Conservation (phyloP, 1,284 basidiomycete species). For the Ceratobasidium sp. region DNA sequence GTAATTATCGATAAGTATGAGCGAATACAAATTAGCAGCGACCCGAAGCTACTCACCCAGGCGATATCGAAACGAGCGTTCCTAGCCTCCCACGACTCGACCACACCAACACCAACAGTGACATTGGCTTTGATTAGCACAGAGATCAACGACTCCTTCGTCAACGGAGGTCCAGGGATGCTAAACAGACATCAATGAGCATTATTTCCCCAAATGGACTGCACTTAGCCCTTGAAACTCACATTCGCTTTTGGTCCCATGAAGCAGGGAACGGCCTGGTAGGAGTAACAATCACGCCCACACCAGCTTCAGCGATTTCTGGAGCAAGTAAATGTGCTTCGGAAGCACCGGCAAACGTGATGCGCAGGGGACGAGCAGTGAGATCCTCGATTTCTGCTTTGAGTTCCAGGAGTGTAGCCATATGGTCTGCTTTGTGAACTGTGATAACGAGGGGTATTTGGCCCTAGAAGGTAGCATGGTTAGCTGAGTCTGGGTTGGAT, state of each 20-base stretch:
- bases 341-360: conserved; percentile 72
- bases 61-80: conserved; percentile 76
- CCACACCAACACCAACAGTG: conserved; percentile 76
- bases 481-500: conserved; percentile 23
- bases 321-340: conserved; percentile 80
- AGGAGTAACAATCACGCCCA: conserved; percentile 78
- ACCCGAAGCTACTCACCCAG: conserved; percentile 62
- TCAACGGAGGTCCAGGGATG: conserved; percentile 79
- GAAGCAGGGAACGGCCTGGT: conserved; percentile 68
- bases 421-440: conserved; percentile 76
- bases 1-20: conserved; percentile 14
- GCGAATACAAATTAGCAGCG: too few relatives aligned
- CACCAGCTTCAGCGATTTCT: conserved; percentile 70
- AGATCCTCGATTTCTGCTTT: conserved; percentile 74
- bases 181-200: conserved; percentile 52
- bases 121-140: conserved; percentile 74
- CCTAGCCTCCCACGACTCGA: conserved; percentile 69
- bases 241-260: conserved; percentile 78
- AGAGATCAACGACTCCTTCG: conserved; percentile 70
- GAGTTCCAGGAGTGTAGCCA: conserved; percentile 76
- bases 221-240: conserved; percentile 46
- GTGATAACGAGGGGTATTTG: conserved; percentile 74
- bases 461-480: conserved; percentile 55
- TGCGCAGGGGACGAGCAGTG: conserved; percentile 57
- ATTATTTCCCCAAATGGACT: background rate